Conservation (phyloP, 2,329 filamentous ascomycete species). For the Juglanconis oblonga region DNA sequence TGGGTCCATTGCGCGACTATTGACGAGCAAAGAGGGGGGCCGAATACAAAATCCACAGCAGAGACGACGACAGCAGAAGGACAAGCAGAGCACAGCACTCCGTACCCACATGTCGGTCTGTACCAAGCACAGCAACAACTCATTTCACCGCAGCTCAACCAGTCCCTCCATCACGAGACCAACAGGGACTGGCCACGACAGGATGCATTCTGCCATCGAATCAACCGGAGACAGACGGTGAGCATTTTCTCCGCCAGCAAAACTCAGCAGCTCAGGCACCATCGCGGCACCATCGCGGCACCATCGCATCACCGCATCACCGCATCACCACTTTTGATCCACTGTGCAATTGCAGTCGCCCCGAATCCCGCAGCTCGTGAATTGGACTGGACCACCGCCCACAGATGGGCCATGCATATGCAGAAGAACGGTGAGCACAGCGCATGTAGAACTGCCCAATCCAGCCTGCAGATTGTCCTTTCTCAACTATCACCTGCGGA, state of each 20-base stretch:
- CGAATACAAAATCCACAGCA: too few relatives aligned
- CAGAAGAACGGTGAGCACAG: conserved; percentile 18
- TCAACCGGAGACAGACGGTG: not conserved
- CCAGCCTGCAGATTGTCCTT: conserved; percentile 1
- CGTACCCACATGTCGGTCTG: not conserved
- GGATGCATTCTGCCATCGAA: not conserved
- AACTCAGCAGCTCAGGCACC: not conserved
- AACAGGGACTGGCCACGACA: conserved; percentile 4
- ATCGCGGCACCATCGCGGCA: not conserved
- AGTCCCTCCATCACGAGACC: not conserved
- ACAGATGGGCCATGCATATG: conserved; percentile 8
- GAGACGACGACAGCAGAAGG: too few relatives aligned
- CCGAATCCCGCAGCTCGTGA: conserved; percentile 9
- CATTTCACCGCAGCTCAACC: not conserved
- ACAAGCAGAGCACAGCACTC: too few relatives aligned
- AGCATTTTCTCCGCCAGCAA: not conserved
- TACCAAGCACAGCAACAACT: not conserved
- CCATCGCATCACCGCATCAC: not conserved
- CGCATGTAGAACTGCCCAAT: not conserved
- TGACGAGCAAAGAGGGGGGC: too few relatives aligned
- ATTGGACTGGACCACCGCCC: not conserved
- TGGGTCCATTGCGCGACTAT: too few relatives aligned
- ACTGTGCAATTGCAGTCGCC: not conserved
- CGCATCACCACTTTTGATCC: not conserved
- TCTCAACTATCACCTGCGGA: conserved; percentile 1